Evolutionary conservation across 805 yeast species (phyloP), one percentile per base, ranked within the genome.

Genomic region (Candida mattraensis): DNA sequence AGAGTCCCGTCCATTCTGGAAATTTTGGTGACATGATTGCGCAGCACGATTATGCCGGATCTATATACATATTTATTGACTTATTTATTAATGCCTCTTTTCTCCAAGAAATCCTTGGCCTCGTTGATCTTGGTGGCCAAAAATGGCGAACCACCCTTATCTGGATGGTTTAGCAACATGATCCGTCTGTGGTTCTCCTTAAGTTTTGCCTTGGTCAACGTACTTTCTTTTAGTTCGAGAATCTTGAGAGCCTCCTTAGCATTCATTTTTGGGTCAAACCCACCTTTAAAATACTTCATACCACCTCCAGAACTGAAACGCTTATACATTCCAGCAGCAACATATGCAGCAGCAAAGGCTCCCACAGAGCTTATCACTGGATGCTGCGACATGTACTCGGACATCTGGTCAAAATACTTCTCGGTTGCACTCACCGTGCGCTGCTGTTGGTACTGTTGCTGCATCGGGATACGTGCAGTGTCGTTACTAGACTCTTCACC

Each of bases 131-230:
- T 89, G 40, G 89, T 80, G 30, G 97, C 96, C 60, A 89, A 60
- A 53, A 75, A 87, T 18, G 94, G 85, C 8, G 94, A 83, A 2
- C 97, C 97, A 21, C 96, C 96, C 57, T 80, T 84, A 66, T 89
- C 97, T 8, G 97, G 97, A 57, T 89, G 97, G 60, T 89, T 89
- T 32, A 83, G 75, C 63, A 87, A 63, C 93, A 89, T 85, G 53
- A 88, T 81, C 50, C 70, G 70, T 64, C 96, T 76, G 58, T 89
- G 96, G 41, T 79, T 80, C 44, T 82, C 87, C 56, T 83, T 83
- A 53, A 88, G 69, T 51, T 72, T 80, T 41, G 79, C 73, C 60
- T 76, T 78, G 26, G 76, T 69, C 53, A 80, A 63, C 15, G 73
- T 78, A 23, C 77, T 67, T 58, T 84, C 93, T 46, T 75, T 80